Evolutionary conservation across 768 basidiomycete genomes (phyloP), one percentile per base, ranked within the genome.

Genomic region (Russula compacta): DNA sequence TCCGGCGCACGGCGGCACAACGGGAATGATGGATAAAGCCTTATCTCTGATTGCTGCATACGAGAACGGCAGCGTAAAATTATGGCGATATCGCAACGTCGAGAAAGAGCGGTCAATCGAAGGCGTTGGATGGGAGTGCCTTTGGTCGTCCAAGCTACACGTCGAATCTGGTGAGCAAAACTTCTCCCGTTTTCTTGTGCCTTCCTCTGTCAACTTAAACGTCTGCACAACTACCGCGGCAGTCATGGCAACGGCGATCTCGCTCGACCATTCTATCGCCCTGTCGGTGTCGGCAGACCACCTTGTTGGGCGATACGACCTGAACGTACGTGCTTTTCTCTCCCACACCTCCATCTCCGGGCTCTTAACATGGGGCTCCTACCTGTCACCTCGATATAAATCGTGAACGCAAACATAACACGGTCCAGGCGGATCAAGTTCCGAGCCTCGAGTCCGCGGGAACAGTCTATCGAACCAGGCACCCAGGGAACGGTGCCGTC

Each of bases 211-310:
- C 49, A 19, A 29, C 15, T n/a, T 11, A 17, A 6, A 36, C 5
- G 21, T 17, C 15, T 49, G n/a, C 5, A n/a, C 2, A 8, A 33
- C 35, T 9, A 17, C 29, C 3, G 12, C 46, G 24, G 35, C 55
- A 89, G 93, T 95, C 55, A 94, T 95, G 92, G 86, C 86, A 3
- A 88, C 92, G 87, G 72, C 82, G 0, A 84, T 92, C 1, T 83
- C 87, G 7, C 73, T 71, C 21, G 78, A 80, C 62, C 77, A 79
- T 48, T 69, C 72, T 29, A 77, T 87, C 59, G 92, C 87, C 4
- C 70, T 93, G 59, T 86, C 89, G 0, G 86, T 93, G 5, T 95
- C 94, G 6, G 92, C 88, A 0, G 93, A 97, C 71, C 85, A 95
- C 66, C 71, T 89, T 17, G 68, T 90, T 35, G 83, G 83, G n/a